Evolutionary conservation across 176 grass and related monocot genomes (phyloP).

Genomic region (Oryza officinalis): DNA sequence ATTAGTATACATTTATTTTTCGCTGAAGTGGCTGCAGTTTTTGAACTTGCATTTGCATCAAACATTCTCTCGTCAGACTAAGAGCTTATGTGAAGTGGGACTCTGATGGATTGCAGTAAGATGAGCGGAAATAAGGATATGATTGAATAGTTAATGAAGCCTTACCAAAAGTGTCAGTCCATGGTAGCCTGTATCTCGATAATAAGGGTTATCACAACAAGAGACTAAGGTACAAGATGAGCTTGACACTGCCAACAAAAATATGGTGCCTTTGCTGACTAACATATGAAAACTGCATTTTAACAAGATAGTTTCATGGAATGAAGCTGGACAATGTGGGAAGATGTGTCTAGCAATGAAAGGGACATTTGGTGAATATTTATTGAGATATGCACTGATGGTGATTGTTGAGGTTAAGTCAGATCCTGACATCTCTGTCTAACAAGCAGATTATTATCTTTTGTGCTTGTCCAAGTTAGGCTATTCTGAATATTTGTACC

Average conservation of each 20-base stretch:
- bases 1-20: background rate
- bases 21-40: background rate
- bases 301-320: background rate
- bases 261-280: background rate
- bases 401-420: background rate
- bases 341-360: constrained; percentile 15
- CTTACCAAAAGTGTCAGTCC: background rate
- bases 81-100: background rate
- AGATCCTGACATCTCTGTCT: background rate
- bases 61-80: background rate
- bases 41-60: background rate
- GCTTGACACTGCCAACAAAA: background rate
- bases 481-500: background rate
- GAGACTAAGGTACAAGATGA: background rate
- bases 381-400: background rate
- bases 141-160: background rate
- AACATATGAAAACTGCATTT: background rate
- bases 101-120: background rate
- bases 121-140: background rate
- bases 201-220: background rate
- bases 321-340: background rate
- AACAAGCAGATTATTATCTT: background rate
- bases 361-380: background rate
- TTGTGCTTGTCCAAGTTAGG: background rate
- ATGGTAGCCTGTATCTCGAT: background rate